Evolutionary conservation across 192 early-diverging fungal genomes (phyloP).

Genomic region (Linnemannia elongata): DNA sequence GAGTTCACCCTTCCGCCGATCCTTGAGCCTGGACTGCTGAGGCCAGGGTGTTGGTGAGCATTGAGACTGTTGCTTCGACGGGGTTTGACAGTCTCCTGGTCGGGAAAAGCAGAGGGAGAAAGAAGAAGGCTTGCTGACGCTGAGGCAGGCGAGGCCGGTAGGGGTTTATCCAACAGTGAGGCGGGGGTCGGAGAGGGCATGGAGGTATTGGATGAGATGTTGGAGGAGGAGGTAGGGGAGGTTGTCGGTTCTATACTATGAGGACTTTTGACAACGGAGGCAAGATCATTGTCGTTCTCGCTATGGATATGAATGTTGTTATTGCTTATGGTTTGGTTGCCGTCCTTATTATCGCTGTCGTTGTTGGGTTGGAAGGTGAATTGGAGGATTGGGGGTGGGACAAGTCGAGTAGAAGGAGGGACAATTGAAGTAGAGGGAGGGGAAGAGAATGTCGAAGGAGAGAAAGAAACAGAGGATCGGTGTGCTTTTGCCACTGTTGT

Average conservation of each 20-base stretch:
- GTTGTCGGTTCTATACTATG: background rate
- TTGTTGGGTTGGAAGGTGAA: constrained; percentile 14
- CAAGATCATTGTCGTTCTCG: background rate
- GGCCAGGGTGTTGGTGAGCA: background rate
- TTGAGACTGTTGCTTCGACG: background rate
- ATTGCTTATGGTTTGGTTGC: background rate
- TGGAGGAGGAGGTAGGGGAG: background rate
- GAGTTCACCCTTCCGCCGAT: background rate
- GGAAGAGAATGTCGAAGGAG: background rate
- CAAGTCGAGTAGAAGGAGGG: background rate
- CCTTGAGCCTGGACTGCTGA: background rate
- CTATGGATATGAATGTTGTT: constrained; percentile 7
- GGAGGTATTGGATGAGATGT: background rate
- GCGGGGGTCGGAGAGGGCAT: background rate
- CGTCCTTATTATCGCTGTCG: constrained; percentile 18
- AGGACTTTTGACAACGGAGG: background rate
- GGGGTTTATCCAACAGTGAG: constrained; percentile 21
- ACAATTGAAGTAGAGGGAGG: background rate
- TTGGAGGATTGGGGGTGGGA: background rate
- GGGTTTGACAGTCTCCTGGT: background rate
- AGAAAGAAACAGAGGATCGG: background rate
- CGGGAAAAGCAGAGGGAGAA: background rate
- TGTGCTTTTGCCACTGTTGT: constrained; percentile 9
- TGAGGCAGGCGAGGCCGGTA: constrained; percentile 6
- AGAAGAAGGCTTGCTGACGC: constrained; percentile 4